phyloP scores from a whole-genome alignment of 768 basidiomycete species.

The Nidularia pulvinata region DNA sequence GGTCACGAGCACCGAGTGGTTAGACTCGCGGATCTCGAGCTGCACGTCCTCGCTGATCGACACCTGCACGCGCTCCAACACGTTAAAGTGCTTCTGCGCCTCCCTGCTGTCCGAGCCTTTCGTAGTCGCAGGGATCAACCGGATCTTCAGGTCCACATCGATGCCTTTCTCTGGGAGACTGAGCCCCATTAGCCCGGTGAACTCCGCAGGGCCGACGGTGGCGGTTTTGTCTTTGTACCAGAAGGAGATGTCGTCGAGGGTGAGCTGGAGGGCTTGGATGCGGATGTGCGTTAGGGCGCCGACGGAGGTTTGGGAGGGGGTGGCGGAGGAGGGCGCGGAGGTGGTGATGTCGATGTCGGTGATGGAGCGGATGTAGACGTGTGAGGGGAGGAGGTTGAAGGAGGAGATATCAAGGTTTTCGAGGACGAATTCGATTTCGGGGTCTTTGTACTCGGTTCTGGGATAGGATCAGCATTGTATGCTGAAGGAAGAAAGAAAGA shows the following conservation, averaged over 20 bases:
- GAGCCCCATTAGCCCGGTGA: conserved; percentile 62
- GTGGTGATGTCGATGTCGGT: conserved; percentile 52
- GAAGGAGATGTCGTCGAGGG: conserved; percentile 68
- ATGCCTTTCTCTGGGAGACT: conserved; percentile 66
- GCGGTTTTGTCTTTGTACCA: conserved; percentile 67
- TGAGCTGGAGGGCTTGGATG: conserved; percentile 63
- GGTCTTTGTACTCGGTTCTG: conserved; percentile 73
- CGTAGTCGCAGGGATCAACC: conserved; percentile 54
- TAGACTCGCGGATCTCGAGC: conserved; percentile 55
- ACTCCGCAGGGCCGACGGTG: conserved; percentile 51
- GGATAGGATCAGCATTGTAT: neutral
- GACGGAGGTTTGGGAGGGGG: conserved; percentile 42
- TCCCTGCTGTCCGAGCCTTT: conserved; percentile 40
- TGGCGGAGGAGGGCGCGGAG: conserved; percentile 27
- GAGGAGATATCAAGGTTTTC: conserved; percentile 75
- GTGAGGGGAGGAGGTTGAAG: conserved; percentile 66
- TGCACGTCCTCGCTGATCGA: conserved; percentile 56
- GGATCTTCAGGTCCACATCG: conserved; percentile 67
- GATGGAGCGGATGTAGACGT: conserved; percentile 72
- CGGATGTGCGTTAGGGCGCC: conserved; percentile 69
- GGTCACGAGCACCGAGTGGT: conserved; percentile 60
- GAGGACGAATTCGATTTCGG: conserved; percentile 69
- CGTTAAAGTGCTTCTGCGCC: conserved; percentile 47
- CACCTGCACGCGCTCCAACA: conserved; percentile 54
- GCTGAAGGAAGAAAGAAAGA: neutral